phyloP scores from a whole-genome alignment of 2,329 filamentous ascomycete genomes.

The Chrysoporthe austroafricana region DNA sequence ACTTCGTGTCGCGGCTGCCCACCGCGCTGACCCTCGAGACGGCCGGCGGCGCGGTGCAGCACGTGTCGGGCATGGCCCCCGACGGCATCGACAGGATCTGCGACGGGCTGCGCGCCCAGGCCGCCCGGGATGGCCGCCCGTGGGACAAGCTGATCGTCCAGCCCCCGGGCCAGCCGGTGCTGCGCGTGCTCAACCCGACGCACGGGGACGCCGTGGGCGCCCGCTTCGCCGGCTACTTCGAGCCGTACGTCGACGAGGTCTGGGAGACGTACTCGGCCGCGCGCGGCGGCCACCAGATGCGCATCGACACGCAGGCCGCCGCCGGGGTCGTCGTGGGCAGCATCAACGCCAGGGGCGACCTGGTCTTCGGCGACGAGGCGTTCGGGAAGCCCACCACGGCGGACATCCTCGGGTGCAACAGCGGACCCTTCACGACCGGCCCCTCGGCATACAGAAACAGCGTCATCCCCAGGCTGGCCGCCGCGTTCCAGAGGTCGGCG shows the following conservation, averaged over 20 bases:
- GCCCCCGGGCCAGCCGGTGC: conserved; percentile 34
- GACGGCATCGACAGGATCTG: conserved; percentile 62
- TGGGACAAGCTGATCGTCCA: conserved; percentile 63
- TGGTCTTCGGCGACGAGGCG: conserved; percentile 42
- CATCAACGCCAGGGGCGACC: conserved; percentile 46
- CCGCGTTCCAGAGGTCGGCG: conserved; percentile 58
- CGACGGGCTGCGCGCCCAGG: conserved; percentile 57
- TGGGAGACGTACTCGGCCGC: conserved; percentile 43
- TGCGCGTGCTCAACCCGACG: conserved; percentile 50
- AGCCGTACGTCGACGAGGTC: conserved; percentile 47
- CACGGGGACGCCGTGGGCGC: conserved; percentile 47
- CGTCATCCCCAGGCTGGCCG: conserved; percentile 53
- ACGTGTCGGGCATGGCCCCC: conserved; percentile 60
- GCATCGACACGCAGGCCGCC: conserved; percentile 67
- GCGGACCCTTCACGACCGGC: conserved; percentile 59
- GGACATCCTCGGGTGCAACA: conserved; percentile 71
- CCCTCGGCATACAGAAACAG: conserved; percentile 45
- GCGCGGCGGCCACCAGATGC: conserved; percentile 43
- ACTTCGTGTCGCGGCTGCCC: conserved; percentile 63
- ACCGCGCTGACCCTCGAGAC: conserved; percentile 55
- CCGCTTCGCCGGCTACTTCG: conserved; percentile 49
- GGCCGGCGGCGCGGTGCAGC: conserved; percentile 46
- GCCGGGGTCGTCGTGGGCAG: conserved; percentile 57
- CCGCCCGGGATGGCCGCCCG: conserved; percentile 55
- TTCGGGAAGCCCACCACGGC: conserved; percentile 61